Conservation (phyloP, 2,329 filamentous ascomycete species). For the Fusarium haematococcum region DNA sequence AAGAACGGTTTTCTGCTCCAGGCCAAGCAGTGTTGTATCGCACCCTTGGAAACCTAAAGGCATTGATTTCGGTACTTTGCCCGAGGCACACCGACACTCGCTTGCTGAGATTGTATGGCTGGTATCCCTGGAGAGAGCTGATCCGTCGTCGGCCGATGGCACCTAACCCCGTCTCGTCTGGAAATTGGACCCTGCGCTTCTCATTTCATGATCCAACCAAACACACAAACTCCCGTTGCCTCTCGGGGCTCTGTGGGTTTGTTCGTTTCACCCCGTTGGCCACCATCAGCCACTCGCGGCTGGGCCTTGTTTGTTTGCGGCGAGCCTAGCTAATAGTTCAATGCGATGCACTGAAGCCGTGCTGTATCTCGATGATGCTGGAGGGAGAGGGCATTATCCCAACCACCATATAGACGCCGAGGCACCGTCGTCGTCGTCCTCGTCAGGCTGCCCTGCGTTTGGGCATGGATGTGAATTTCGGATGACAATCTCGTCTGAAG, state of each 20-base stretch:
- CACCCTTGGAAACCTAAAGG: constrained; percentile 18
- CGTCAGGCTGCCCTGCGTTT: constrained; percentile 12
- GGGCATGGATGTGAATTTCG: neutral
- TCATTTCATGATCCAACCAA: constrained; percentile 36
- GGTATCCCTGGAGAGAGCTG: constrained; percentile 32
- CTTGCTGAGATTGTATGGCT: constrained; percentile 18
- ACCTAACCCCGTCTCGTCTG: constrained; percentile 29
- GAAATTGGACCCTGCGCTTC: constrained; percentile 31
- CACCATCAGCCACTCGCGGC: constrained; percentile 13
- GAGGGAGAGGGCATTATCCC: neutral
- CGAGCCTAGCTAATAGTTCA: constrained; percentile 10
- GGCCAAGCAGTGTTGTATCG: constrained; percentile 27
- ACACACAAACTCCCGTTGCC: constrained; percentile 14
- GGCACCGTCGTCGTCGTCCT: neutral
- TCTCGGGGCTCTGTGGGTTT: constrained; percentile 17
- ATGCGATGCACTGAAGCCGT: constrained; percentile 3
- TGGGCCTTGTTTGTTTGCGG: constrained; percentile 2
- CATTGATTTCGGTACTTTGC: constrained; percentile 18
- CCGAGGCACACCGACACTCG: constrained; percentile 31
- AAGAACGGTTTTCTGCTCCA: constrained; percentile 20
- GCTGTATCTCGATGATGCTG: constrained; percentile 9
- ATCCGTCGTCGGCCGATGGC: constrained; percentile 31
- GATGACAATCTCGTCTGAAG: neutral
- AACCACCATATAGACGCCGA: constrained; percentile 2
- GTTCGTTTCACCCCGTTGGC: constrained; percentile 8